A percentile compares a stretch with the other conserved stretches of the same genome.
Conservation (phyloP, 345 rosid genomes). For the Bruguiera sexangula region DNA sequence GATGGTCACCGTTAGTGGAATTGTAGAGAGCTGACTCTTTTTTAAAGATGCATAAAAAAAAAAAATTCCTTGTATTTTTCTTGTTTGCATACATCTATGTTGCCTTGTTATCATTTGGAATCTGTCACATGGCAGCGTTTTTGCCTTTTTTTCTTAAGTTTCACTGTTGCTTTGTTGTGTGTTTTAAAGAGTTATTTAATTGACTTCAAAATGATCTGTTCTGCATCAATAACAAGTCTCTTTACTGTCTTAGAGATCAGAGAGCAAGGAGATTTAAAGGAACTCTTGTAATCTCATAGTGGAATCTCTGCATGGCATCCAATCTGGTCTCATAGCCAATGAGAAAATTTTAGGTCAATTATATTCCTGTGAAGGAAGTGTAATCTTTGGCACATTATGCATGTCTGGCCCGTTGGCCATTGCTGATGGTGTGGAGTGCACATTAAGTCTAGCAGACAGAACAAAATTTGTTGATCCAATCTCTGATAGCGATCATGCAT, state of each 20-base stretch:
- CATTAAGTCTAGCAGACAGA: constrained; percentile 58
- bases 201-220: constrained; percentile 6
- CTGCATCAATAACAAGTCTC: constrained; percentile 12
- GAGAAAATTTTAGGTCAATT: constrained; percentile 19
- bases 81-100: background rate
- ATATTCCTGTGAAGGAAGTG: constrained; percentile 28
- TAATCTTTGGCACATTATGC: constrained; percentile 57
- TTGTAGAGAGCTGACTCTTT: too few relatives aligned
- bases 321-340: constrained; percentile 21
- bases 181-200: background rate
- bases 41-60: too few relatives aligned
- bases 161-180: background rate
- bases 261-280: constrained; percentile 11
- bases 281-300: constrained; percentile 18
- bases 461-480: constrained; percentile 63
- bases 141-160: background rate
- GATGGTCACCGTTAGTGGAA: too few relatives aligned
- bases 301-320: constrained; percentile 29
- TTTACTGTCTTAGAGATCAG: constrained; percentile 20
- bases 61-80: background rate
- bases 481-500: constrained; percentile 37
- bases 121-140: background rate
- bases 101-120: background rate
- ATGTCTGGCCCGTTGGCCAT: constrained; percentile 78
- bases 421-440: constrained; percentile 43